phyloP scores from a whole-genome alignment of 371 early-diverging fungal genomes.

The Apophysomyces sp. region DNA sequence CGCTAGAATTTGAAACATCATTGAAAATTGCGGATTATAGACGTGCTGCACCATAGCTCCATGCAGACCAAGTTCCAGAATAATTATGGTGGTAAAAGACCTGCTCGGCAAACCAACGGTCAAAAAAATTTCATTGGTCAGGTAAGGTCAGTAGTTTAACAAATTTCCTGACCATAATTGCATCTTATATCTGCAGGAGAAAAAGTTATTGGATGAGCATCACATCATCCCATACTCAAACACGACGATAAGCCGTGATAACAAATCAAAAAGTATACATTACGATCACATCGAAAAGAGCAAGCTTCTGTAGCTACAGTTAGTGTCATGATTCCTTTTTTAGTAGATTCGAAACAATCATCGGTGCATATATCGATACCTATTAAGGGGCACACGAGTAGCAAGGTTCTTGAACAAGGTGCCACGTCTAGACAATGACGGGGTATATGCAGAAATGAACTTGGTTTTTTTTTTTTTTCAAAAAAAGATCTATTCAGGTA shows the following conservation, averaged over 20 bases:
- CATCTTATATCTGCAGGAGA: background rate
- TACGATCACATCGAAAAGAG: background rate
- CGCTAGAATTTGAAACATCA: too few relatives aligned
- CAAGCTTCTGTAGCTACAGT: background rate
- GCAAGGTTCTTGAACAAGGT: background rate
- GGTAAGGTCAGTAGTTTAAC: background rate
- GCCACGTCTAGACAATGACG: background rate
- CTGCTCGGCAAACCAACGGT: too few relatives aligned
- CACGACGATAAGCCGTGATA: background rate
- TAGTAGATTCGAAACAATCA: background rate
- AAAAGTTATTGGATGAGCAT: background rate
- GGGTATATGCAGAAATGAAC: background rate
- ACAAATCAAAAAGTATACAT: background rate
- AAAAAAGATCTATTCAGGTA: background rate
- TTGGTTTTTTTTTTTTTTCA: too few relatives aligned
- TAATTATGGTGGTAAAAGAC: too few relatives aligned
- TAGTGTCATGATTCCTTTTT: background rate
- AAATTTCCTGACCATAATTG: background rate
- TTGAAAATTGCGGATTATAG: too few relatives aligned
- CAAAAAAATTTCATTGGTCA: conserved; percentile 1
- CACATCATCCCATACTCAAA: background rate
- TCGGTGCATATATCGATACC: background rate
- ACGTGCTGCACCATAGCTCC: too few relatives aligned
- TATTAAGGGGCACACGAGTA: background rate
- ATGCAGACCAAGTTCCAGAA: too few relatives aligned